Conservation (phyloP, 768 basidiomycete genomes). For the Trametes villosa region DNA sequence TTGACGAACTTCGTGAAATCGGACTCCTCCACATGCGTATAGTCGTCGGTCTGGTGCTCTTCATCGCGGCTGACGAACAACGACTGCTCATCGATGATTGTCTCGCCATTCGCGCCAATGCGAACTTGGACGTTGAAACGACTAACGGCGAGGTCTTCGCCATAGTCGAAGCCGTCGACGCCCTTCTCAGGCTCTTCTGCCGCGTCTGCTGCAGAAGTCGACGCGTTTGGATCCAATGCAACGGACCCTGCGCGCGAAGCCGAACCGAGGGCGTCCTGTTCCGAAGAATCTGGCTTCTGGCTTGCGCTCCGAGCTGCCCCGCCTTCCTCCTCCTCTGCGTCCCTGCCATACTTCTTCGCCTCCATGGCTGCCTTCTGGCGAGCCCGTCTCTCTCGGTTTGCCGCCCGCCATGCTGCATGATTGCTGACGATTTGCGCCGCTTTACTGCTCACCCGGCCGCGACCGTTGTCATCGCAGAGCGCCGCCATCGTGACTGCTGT, state of each 20-base stretch:
- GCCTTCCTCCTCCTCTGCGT: constrained; percentile 49
- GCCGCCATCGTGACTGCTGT: constrained; percentile 82
- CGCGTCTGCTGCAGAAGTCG: constrained; percentile 7
- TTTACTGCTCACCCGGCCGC: constrained; percentile 79
- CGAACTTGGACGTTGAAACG: constrained; percentile 86
- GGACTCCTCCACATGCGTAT: constrained; percentile 80
- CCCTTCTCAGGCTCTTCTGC: constrained; percentile 45
- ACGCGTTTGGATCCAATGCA: neutral
- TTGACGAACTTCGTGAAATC: constrained; percentile 88
- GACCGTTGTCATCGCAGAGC: constrained; percentile 76
- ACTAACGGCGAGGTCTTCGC: constrained; percentile 63
- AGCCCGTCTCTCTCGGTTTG: constrained; percentile 67
- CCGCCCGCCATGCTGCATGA: constrained; percentile 71
- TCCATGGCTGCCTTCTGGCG: constrained; percentile 68
- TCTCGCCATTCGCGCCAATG: constrained; percentile 85
- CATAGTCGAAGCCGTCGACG: constrained; percentile 72
- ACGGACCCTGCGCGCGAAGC: constrained; percentile 1
- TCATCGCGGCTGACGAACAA: constrained; percentile 75
- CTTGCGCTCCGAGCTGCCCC: neutral
- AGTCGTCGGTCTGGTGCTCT: constrained; percentile 70
- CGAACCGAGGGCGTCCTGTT: neutral
- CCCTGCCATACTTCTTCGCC: constrained; percentile 73
- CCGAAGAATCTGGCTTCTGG: neutral
- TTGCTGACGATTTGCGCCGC: constrained; percentile 72
- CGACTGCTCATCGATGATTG: constrained; percentile 85